phyloP scores from a whole-genome alignment of 495 filamentous ascomycete species.

The Penicillium tannophilum region DNA sequence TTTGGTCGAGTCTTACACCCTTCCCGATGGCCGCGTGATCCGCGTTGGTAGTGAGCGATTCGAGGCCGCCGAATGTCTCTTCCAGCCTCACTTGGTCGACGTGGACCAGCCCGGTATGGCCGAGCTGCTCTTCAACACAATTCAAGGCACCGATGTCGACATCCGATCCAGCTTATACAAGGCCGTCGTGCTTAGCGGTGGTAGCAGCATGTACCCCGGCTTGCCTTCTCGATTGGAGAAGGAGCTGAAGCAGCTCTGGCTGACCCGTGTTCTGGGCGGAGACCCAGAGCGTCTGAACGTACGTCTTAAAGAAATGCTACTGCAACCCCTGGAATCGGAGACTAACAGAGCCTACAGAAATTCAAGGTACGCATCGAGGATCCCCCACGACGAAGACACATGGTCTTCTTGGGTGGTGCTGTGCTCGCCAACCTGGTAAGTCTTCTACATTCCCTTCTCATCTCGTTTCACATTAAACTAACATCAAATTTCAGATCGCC shows the following conservation, averaged over 20 bases:
- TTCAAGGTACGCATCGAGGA: constrained; percentile 99
- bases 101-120: constrained; percentile 96
- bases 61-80: constrained; percentile 96
- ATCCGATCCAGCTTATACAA: constrained; percentile 92
- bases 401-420: constrained; percentile 98
- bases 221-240: constrained; percentile 94
- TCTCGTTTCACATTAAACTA: constrained; percentile 15
- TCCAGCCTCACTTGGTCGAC: constrained; percentile 98
- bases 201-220: constrained; percentile 98
- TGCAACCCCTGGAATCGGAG: background rate
- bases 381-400: constrained; percentile 91
- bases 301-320: constrained; percentile 27
- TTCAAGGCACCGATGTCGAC: constrained; percentile 94
- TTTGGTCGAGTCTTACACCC: constrained; percentile 93
- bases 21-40: constrained; percentile 95
- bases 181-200: constrained; percentile 94
- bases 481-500: constrained; percentile 64
- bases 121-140: constrained; percentile 97
- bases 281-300: constrained; percentile 89
- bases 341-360: constrained; percentile 61
- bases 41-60: constrained; percentile 95
- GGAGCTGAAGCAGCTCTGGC: constrained; percentile 97
- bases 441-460: constrained; percentile 11
- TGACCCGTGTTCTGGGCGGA: constrained; percentile 84
- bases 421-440: constrained; percentile 91